Base-by-base conservation (phyloP, 805 yeast species). In the Kuraishia molischiana region DNA sequence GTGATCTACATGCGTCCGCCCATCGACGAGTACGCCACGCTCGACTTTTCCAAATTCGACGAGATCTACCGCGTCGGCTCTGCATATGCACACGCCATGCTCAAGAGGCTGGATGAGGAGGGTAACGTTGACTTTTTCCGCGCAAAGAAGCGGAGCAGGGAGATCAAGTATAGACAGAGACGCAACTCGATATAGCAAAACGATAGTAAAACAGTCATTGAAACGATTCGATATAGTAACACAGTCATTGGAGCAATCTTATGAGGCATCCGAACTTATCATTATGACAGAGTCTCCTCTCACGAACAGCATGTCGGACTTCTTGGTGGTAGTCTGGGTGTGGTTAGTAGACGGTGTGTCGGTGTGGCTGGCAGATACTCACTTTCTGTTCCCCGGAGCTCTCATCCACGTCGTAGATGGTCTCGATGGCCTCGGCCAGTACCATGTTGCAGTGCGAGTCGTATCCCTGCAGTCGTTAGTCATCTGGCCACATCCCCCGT, bases 391-490 rank as follows among this genome's bases (percentile, higher is more conserved):
- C 69, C 22, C 58, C 53, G 3, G 62, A 72, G 3, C 67, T 73
- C 4, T 69, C 77, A 24, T 66, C 71, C 13, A 78, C 51, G 29
- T 67, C 66, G 55, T 74, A 85, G 29, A 89, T 77, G 2, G 83
- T 84, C 54, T 92, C 99, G 38, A 71, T 73, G 5, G 95, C 96
- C 50, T 92, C 95, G 48, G 97, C 86, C 44, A 92, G 71, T 29
- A 92, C 96, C 69, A 92, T 76, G 57, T 94, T 92, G 62, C 97
- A 92, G 61, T 90, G 98, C 35, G 95, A 83, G 61, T 90, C 98
- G 61, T 85, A 90, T 1, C 95, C 86, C 74, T 69, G 26, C 22
- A 21, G 2, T 3, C 24, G 45, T 44, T 48, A 44, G 48, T n/a
- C n/a, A n/a, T n/a, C n/a, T n/a, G n/a, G n/a, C n/a, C n/a, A n/a